Percentiles rank a stretch among this genome's conserved stretches.
These are phyloP conservation scores for Biscutella auriculata DNA, from an alignment of 441 rosid species.

Conservation along the genomic window DNA sequence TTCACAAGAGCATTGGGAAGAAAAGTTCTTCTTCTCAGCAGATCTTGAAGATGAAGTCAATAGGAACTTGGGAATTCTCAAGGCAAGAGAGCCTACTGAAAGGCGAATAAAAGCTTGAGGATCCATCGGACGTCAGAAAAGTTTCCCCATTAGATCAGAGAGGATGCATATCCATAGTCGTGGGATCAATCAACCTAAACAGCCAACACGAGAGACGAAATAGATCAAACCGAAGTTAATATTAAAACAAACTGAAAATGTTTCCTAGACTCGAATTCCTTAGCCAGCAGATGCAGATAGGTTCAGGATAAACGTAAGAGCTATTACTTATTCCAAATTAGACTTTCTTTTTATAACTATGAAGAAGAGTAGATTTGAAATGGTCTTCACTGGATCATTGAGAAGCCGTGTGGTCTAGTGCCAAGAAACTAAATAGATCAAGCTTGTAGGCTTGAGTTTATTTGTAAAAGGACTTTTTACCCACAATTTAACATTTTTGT, in stretches of 20 bases:
- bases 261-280: too few species aligned
- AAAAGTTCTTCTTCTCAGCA: conserved; percentile 34
- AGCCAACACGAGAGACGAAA: conserved; percentile 8
- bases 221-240: background rate
- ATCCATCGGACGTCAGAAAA: conserved; percentile 63
- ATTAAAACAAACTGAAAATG: background rate
- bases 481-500: too few species aligned
- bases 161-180: conserved; percentile 12
- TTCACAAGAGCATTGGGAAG: conserved; percentile 62
- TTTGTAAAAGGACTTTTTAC: too few species aligned
- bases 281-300: background rate
- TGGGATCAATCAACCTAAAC: conserved; percentile 17
- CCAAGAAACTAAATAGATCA: background rate
- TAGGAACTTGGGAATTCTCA: conserved; percentile 48
- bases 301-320: background rate
- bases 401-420: background rate
- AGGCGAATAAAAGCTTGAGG: conserved; percentile 91
- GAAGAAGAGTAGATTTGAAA: background rate
- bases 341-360: background rate
- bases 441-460: too few species aligned
- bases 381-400: background rate
- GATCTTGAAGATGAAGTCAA: conserved; percentile 26
- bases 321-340: background rate
- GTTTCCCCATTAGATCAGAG: conserved; percentile 37
- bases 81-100: conserved; percentile 78